These are phyloP conservation scores for Calonectria naviculata DNA, from an alignment of 2,329 filamentous ascomycete genomes.

Conservation along the genomic window DNA sequence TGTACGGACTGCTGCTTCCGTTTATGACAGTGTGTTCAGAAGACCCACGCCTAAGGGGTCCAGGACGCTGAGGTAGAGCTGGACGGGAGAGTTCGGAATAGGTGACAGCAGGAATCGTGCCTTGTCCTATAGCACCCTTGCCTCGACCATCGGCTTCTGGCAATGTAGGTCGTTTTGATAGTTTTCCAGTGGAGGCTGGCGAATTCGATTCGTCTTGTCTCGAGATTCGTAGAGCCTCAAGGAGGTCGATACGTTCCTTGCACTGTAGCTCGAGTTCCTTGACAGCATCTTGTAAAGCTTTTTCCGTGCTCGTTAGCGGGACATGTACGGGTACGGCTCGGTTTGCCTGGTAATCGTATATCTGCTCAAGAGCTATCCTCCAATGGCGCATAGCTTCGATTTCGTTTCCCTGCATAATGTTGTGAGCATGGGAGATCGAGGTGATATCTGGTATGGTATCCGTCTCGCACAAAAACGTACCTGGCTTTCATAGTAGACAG, in stretches of 20 bases:
- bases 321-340: constrained; percentile 75
- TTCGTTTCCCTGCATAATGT: constrained; percentile 80
- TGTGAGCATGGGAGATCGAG: constrained; percentile 16
- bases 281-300: constrained; percentile 82
- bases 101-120: constrained; percentile 82
- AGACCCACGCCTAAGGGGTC: constrained; percentile 64
- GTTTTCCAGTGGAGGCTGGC: constrained; percentile 32
- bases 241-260: constrained; percentile 89
- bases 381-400: constrained; percentile 90
- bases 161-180: constrained; percentile 33
- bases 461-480: constrained; percentile 61
- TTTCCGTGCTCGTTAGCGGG: constrained; percentile 85
- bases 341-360: constrained; percentile 86
- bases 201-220: constrained; percentile 52
- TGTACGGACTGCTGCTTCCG: constrained; percentile 35
- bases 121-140: constrained; percentile 79
- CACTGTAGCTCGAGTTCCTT: constrained; percentile 89
- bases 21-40: constrained; percentile 59
- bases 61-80: constrained; percentile 66
- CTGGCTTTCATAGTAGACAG: constrained; percentile 95
- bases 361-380: constrained; percentile 88
- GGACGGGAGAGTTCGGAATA: constrained; percentile 87
- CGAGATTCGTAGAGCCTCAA: constrained; percentile 82
- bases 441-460: background rate
- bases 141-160: constrained; percentile 32